Evolutionary conservation across 148 eudicot species (phyloP).

Genomic region (Persicaria tinctoria): DNA sequence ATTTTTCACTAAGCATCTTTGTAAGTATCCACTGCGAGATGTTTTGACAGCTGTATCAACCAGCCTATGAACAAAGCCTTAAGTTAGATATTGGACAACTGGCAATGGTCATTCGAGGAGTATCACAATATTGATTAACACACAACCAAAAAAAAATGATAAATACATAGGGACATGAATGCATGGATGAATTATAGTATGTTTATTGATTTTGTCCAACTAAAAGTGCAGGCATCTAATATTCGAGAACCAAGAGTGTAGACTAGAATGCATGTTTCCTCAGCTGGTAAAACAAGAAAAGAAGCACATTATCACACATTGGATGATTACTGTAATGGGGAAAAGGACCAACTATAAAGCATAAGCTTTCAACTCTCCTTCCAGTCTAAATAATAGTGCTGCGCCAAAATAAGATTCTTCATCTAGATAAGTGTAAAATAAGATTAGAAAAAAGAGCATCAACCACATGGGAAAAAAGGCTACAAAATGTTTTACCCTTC

Average conservation of each 20-base stretch:
- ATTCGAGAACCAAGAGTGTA: not conserved
- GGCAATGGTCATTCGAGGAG: not conserved
- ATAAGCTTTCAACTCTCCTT: not conserved
- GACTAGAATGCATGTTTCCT: not conserved
- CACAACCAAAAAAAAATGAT: too few relatives aligned
- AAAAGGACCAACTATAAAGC: not conserved
- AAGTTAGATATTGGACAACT: not conserved
- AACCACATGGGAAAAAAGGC: not conserved
- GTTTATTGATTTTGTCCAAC: not conserved
- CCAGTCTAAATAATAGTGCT: not conserved
- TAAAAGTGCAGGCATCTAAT: not conserved
- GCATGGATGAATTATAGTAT: not conserved
- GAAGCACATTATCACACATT: not conserved
- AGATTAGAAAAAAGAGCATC: not conserved
- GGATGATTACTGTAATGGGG: too few relatives aligned
- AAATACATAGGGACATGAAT: not conserved
- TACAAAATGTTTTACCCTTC: slow-evolving; percentile 62
- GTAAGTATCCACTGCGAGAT: slow-evolving; percentile 98
- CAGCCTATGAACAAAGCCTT: slow-evolving; percentile 34
- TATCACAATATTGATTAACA: not conserved
- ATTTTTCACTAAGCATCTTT: slow-evolving; percentile 85
- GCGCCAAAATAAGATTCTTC: not conserved
- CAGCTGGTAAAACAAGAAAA: not conserved
- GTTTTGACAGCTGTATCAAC: slow-evolving; percentile 99
- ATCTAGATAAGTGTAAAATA: not conserved